Conservation (phyloP, 805 yeast genomes). For the Lachancea mirantina region DNA sequence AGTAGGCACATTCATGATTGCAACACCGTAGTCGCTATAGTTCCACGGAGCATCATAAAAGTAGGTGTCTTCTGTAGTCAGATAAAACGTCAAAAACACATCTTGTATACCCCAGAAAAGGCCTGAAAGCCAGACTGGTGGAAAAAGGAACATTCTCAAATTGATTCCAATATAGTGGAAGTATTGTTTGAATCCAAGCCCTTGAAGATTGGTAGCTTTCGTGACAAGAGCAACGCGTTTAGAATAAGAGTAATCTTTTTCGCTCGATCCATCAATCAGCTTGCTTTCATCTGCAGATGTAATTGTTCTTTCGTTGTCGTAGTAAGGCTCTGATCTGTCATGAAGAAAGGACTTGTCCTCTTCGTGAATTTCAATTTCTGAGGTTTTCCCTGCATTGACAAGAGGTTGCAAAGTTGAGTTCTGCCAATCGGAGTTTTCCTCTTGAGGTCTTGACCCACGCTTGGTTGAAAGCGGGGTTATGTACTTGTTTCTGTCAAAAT, state of each 20-base stretch:
- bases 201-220: slow-evolving; percentile 51
- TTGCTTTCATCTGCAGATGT: slow-evolving; percentile 14
- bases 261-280: slow-evolving; percentile 36
- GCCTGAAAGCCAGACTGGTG: slow-evolving; percentile 60
- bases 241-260: slow-evolving; percentile 39
- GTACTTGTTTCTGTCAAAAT: slow-evolving; percentile 48
- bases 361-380: neutral
- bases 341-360: neutral
- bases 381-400: neutral
- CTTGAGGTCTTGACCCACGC: slow-evolving; percentile 4
- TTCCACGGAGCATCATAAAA: slow-evolving; percentile 62
- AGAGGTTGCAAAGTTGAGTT: neutral
- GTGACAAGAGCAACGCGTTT: slow-evolving; percentile 44
- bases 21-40: slow-evolving; percentile 59
- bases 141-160: slow-evolving; percentile 52
- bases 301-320: slow-evolving; percentile 2
- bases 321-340: slow-evolving; percentile 1
- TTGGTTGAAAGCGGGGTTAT: slow-evolving; percentile 26
- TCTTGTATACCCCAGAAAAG: slow-evolving; percentile 79
- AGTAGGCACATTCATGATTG: slow-evolving; percentile 68
- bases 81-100: slow-evolving; percentile 65
- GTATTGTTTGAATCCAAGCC: slow-evolving; percentile 63
- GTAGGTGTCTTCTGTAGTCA: slow-evolving; percentile 64
- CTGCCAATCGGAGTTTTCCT: slow-evolving; percentile 5
- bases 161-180: slow-evolving; percentile 42